Evolutionary conservation across 2,329 filamentous ascomycete genomes (phyloP).

Genomic region (Thielaviopsis musarum): DNA sequence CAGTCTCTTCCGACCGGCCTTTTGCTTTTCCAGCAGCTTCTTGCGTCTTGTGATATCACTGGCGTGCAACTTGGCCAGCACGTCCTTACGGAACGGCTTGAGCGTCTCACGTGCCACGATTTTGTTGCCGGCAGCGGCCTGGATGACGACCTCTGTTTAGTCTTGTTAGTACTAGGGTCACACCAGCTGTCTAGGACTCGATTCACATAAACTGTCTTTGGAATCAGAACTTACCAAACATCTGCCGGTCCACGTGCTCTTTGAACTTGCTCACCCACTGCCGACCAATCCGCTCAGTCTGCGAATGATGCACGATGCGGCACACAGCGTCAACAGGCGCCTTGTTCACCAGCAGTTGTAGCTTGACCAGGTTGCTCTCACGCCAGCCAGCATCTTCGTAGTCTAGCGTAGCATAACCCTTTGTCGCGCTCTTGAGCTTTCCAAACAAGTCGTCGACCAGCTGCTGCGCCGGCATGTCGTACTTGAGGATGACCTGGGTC

Average conservation of each 20-base stretch:
- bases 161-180: not conserved
- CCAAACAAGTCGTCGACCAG: conserved; percentile 96
- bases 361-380: conserved; percentile 62
- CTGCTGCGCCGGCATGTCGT: conserved; percentile 73
- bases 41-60: conserved; percentile 66
- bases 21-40: conserved; percentile 92
- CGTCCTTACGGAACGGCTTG: conserved; percentile 93
- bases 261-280: conserved; percentile 94
- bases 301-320: conserved; percentile 70
- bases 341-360: conserved; percentile 89
- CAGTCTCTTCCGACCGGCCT: conserved; percentile 80
- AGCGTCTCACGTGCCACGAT: conserved; percentile 86
- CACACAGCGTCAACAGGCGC: conserved; percentile 83
- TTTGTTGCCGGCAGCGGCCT: conserved; percentile 67
- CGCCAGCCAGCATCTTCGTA: conserved; percentile 93
- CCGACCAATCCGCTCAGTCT: conserved; percentile 64
- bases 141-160: conserved; percentile 64
- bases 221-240: conserved; percentile 43
- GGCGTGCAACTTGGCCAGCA: conserved; percentile 82
- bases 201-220: not conserved
- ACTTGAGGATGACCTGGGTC: conserved; percentile 87
- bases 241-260: conserved; percentile 86
- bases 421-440: conserved; percentile 82
- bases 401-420: conserved; percentile 89
- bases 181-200: not conserved